These are phyloP conservation scores for Lactarius tabidus DNA, from an alignment of 768 basidiomycete species.

Conservation along the genomic window DNA sequence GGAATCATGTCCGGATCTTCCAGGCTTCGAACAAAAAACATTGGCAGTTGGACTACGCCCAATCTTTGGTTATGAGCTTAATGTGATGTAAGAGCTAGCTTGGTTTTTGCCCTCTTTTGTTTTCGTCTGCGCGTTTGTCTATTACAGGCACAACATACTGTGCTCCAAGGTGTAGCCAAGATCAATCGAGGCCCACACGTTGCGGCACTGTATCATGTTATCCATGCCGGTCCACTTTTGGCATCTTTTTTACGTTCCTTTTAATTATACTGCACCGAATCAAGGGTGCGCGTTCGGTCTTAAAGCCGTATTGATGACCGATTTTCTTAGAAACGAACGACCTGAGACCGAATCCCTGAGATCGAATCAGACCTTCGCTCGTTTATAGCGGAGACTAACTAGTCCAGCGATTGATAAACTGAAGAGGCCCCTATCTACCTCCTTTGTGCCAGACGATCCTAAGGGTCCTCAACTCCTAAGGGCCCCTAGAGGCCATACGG, in stretches of 20 bases:
- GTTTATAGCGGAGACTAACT: neutral
- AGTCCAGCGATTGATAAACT: neutral
- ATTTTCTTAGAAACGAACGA: conserved; percentile 2
- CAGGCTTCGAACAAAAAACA: neutral
- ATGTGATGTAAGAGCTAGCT: conserved; percentile 9
- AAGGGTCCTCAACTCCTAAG: neutral
- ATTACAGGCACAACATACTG: neutral
- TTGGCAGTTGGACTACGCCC: conserved; percentile 11
- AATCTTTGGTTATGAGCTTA: conserved; percentile 13
- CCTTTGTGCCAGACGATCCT: neutral
- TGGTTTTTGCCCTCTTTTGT: neutral
- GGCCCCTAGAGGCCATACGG: neutral
- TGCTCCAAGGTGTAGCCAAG: neutral
- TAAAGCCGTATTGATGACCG: conserved; percentile 1
- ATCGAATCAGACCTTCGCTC: neutral
- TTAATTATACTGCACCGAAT: neutral
- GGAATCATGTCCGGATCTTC: neutral
- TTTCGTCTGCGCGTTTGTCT: neutral
- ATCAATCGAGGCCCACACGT: neutral
- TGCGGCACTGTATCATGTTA: neutral
- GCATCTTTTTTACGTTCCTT: neutral
- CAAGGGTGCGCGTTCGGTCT: neutral
- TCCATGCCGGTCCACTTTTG: neutral
- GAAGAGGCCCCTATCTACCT: neutral
- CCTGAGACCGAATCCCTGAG: neutral